phyloP scores from a whole-genome alignment of 1,139 yeast genomes.

The Blastobotrys malaysiensis region DNA sequence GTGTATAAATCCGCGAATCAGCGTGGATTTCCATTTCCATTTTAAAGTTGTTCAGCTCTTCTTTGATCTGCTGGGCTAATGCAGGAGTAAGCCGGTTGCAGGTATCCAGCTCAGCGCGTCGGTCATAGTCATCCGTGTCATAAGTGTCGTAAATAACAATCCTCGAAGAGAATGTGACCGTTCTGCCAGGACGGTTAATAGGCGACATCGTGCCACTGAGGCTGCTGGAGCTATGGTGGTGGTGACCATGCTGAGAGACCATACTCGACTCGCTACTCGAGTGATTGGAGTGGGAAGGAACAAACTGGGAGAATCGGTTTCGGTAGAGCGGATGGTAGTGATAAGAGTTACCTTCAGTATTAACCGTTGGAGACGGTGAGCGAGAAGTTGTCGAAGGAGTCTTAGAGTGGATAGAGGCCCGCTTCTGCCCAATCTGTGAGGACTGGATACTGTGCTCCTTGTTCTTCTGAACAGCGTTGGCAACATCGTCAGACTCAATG shows the following conservation, averaged over 20 bases:
- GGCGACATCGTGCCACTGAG: neutral
- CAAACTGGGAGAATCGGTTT: slow-evolving; percentile 18
- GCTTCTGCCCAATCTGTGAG: slow-evolving; percentile 2
- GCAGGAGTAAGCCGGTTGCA: slow-evolving; percentile 88
- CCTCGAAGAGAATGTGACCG: slow-evolving; percentile 75
- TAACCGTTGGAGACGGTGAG: slow-evolving; percentile 4
- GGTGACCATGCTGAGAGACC: slow-evolving; percentile 9
- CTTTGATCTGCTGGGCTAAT: slow-evolving; percentile 81
- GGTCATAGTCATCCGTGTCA: slow-evolving; percentile 78
- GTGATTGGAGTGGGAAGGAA: slow-evolving; percentile 14
- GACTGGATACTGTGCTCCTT: slow-evolving; percentile 11
- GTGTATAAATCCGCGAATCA: slow-evolving; percentile 74
- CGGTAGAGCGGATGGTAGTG: slow-evolving; percentile 22
- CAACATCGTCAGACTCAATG: slow-evolving; percentile 6
- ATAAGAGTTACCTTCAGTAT: slow-evolving; percentile 1
- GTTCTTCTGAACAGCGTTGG: neutral
- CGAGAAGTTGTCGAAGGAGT: slow-evolving; percentile 6
- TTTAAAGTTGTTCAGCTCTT: slow-evolving; percentile 70
- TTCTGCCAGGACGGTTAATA: slow-evolving; percentile 8
- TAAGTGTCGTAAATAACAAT: slow-evolving; percentile 85
- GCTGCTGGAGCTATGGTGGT: slow-evolving; percentile 3
- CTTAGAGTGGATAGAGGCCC: neutral
- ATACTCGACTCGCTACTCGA: slow-evolving; percentile 17
- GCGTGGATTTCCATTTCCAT: slow-evolving; percentile 75
- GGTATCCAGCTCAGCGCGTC: slow-evolving; percentile 90